Evolutionary conservation across 1,284 basidiomycete species (phyloP), one percentile per base, ranked within the genome.

Genomic region (Tilletia caries): DNA sequence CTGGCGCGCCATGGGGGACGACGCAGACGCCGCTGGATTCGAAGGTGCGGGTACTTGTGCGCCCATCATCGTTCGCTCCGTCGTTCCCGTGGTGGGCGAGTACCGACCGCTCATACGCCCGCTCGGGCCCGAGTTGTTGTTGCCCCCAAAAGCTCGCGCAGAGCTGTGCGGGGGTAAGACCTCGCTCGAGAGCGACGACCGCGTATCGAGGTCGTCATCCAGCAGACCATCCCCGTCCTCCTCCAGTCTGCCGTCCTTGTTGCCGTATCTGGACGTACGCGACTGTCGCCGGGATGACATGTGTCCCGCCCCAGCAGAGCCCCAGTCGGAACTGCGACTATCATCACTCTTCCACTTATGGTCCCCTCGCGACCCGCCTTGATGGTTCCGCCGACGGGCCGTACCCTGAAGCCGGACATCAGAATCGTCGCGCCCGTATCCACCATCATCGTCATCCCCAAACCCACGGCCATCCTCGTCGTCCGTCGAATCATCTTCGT

Each of bases 401-500:
- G 52, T 54, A 15, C 29, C 27, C 29, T 54, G 23, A 27, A 54
- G 52, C 27, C 52, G 25, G 25, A 54, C 52, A 27, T 29, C 52
- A 12, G 27, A 27, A 34, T 62, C 32, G 8, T 50, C 48, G 20
- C 48, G 23, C 20, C 48, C 48, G 20, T 20, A 50, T 25, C 48
- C 48, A 20, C 15, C 27, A 2, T 34, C 58, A 33, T 62, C 58
- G 6, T 62, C 58, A 18, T 62, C 58, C 23, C 58, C 58, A 62
- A 34, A 34, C 3, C 32, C 58, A 33, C 29, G 33, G 1, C 58
- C 58, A 54, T 92, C 92, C 58, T 95, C 93, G 76, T 91, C 91
- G 71, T 89, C 90, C 73, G 87, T 89, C 43, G 88, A 91, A 3
- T 88, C 92, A 64, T 94, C 94, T 74, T 97, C 94, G 77, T 97